Base-by-base conservation (phyloP, 140 eudicot species). In the Erigeron philadelphicus region DNA sequence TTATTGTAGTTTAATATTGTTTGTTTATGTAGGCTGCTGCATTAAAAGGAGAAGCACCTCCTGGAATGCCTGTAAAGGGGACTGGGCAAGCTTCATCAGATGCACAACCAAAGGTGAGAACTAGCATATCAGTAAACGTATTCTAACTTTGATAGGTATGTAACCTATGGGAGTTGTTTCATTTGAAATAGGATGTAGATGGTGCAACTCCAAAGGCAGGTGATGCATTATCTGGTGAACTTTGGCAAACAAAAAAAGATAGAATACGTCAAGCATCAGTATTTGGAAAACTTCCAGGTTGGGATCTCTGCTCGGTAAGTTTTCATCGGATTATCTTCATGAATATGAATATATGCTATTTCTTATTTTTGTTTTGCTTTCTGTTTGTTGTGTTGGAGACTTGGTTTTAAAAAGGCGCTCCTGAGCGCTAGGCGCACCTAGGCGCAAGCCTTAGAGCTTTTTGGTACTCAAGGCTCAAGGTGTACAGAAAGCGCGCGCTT, bases 291-390 rank as follows among this genome's bases (percentile, higher is more conserved):
- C 82, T 83, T 81, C 94, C 97, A 75, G 99, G 99, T 62, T 93
- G 99, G 99, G 99, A 89, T 69, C 77, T 93, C 82, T 85, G 97
- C 56, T 93, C 99, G 12, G 99, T 93, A 79, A 89, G 96, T 87
- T 59, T 2, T 43, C 46, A 60, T 60, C 18, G 23, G 10, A 59
- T 45, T 31, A 55, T 57, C 23, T 61, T 47, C 38, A 45, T 48
- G 44, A 60, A 55, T n/a, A 46, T 21, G 75, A 58, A 50, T 68
- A 17, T 42, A 42, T 43, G 50, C 21, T 9, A 7, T 16, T 61
- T 47, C 4, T 43, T 42, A 11, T 16, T 12, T 11, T 55, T 9
- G 7, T 48, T 58, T 6, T 71, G 5, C 25, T 7, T 53, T 53
- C 18, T 15, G 25, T 53, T 53, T 43, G 23, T 13, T 74, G 61